These are phyloP conservation scores for Periconia digitata DNA, from an alignment of 2,329 filamentous ascomycete genomes.

Conservation along the genomic window DNA sequence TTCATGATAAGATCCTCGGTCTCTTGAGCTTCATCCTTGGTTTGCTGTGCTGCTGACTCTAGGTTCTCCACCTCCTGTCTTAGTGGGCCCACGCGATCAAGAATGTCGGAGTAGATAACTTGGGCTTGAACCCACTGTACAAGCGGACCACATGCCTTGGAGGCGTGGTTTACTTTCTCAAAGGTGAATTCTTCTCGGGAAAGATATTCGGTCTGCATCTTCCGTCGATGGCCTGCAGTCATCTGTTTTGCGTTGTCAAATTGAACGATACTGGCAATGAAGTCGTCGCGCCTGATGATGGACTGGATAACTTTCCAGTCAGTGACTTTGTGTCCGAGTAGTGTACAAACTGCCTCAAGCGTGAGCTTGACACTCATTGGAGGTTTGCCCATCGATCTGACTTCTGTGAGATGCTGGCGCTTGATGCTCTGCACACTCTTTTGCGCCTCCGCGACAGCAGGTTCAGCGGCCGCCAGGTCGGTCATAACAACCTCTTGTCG, in stretches of 20 bases:
- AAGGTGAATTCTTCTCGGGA: conserved; percentile 95
- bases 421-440: conserved; percentile 99
- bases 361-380: conserved; percentile 88
- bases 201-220: conserved; percentile 91
- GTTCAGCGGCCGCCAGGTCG: conserved; percentile 88
- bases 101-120: conserved; percentile 95
- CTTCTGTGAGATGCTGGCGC: conserved; percentile 93
- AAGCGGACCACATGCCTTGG: conserved; percentile 92
- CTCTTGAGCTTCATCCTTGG: conserved; percentile 88
- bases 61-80: conserved; percentile 86
- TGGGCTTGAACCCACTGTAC: conserved; percentile 97
- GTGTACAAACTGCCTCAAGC: conserved; percentile 91
- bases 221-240: conserved; percentile 77
- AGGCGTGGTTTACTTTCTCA: conserved; percentile 93
- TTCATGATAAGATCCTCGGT: conserved; percentile 84
- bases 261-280: conserved; percentile 95
- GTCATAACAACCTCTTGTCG: conserved; percentile 81
- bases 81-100: conserved; percentile 89
- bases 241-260: conserved; percentile 96
- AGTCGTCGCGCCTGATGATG: conserved; percentile 89
- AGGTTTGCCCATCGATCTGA: conserved; percentile 93
- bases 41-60: conserved; percentile 85
- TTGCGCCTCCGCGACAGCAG: conserved; percentile 88
- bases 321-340: conserved; percentile 85
- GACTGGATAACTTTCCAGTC: conserved; percentile 91